phyloP scores from a whole-genome alignment of 495 filamentous ascomycete genomes.

The Tetracladium marchalianum region DNA sequence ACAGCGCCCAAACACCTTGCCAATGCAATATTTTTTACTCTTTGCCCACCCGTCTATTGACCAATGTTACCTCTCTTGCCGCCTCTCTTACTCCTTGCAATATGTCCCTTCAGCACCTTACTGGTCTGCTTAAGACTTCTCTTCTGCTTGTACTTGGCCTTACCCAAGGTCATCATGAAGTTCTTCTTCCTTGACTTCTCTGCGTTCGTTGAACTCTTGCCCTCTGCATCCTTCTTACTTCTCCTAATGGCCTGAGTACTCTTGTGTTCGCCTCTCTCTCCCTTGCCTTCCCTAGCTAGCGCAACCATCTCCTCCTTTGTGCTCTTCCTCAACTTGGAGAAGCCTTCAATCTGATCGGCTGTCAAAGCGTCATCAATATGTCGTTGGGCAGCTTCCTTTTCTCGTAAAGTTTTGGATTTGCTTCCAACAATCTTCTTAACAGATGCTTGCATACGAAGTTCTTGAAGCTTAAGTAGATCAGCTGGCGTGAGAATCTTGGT shows the following conservation, averaged over 20 bases:
- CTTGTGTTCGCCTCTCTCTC: conserved; percentile 65
- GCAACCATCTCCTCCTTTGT: conserved; percentile 78
- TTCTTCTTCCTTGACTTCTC: conserved; percentile 97
- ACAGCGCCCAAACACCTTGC: too few relatives aligned
- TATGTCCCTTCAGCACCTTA: conserved; percentile 69
- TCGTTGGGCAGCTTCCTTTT: conserved; percentile 41
- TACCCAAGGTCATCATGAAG: conserved; percentile 93
- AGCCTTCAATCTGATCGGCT: conserved; percentile 72
- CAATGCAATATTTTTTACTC: too few relatives aligned
- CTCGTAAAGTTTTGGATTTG: conserved; percentile 25
- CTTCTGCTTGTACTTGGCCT: conserved; percentile 89
- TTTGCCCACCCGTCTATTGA: too few relatives aligned
- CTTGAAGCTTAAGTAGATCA: conserved; percentile 83
- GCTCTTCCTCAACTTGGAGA: conserved; percentile 57
- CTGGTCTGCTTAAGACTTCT: conserved; percentile 75
- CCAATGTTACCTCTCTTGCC: conserved; percentile 65
- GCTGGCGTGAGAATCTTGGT: conserved; percentile 84
- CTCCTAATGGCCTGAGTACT: conserved; percentile 70
- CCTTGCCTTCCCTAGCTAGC: conserved; percentile 65
- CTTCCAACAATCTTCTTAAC: conserved; percentile 51
- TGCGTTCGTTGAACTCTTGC: conserved; percentile 94
- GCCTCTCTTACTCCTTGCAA: conserved; percentile 73
- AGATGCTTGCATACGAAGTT: conserved; percentile 65
- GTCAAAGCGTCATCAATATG: conserved; percentile 79
- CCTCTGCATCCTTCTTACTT: conserved; percentile 73